These are phyloP conservation scores for Mycena vulgaris DNA, from an alignment of 768 basidiomycete genomes.

Conservation along the genomic window DNA sequence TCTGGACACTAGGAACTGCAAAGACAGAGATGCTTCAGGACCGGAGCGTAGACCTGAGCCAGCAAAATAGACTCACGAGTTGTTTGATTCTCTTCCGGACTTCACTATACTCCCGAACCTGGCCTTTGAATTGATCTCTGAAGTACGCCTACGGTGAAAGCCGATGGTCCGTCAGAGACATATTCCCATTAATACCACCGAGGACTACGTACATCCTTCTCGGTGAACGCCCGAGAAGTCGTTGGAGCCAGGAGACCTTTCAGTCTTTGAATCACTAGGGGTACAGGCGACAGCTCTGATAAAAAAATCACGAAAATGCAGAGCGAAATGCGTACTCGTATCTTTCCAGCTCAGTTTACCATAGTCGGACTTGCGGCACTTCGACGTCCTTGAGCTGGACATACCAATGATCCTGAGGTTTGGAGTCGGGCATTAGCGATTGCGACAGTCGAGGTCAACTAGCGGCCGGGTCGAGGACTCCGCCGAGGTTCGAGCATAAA, in stretches of 20 bases:
- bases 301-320: neutral
- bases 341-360: conserved; percentile 21
- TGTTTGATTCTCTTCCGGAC: conserved; percentile 33
- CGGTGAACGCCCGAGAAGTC: conserved; percentile 19
- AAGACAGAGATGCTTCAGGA: neutral
- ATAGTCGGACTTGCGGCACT: conserved; percentile 24
- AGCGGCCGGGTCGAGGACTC: neutral
- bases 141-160: conserved; percentile 32
- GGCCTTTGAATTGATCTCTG: conserved; percentile 3
- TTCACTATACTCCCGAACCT: conserved; percentile 28
- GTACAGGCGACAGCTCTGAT: neutral
- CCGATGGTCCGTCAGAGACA: neutral
- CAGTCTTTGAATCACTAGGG: conserved; percentile 17
- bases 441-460: neutral
- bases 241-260: conserved; percentile 25
- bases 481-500: neutral
- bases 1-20: conserved; percentile 31
- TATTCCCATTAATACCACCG: neutral
- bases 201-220: conserved; percentile 21
- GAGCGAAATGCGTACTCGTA: conserved; percentile 11
- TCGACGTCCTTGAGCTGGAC: conserved; percentile 14
- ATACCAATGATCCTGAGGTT: conserved; percentile 16
- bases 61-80: conserved; percentile 22
- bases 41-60: neutral
- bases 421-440: conserved; percentile 15